Evolutionary conservation across 2,329 filamentous ascomycete species (phyloP).

Genomic region (Leptodontidium sp.): DNA sequence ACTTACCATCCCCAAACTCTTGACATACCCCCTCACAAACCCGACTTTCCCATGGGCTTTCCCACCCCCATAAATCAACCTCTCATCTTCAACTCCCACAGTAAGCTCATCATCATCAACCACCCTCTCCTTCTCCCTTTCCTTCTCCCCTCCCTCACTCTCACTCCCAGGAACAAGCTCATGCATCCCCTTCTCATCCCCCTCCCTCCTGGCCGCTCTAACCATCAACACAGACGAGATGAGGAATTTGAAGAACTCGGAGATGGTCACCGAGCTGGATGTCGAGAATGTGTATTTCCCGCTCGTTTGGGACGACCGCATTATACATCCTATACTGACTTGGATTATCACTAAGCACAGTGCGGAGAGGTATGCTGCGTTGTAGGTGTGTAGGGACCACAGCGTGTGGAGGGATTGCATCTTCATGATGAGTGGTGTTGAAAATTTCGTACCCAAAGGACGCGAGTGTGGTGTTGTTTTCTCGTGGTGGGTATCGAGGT

Average conservation of each 20-base stretch:
- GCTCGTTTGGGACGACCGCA: slow-evolving; percentile 45
- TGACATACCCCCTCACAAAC: slow-evolving; percentile 1
- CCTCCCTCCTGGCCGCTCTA: slow-evolving; percentile 39
- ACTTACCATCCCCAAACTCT: slow-evolving; percentile 40
- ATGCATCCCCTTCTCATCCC: background rate
- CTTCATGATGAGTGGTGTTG: background rate
- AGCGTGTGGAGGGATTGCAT: background rate
- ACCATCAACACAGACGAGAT: slow-evolving; percentile 46
- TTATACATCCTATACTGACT: slow-evolving; percentile 49
- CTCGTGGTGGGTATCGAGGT: background rate
- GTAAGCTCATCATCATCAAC: slow-evolving; percentile 1
- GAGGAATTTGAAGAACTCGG: slow-evolving; percentile 47
- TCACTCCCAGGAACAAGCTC: slow-evolving; percentile 23
- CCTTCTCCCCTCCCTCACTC: background rate
- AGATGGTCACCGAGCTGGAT: slow-evolving; percentile 47
- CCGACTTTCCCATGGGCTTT: background rate
- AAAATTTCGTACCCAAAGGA: no score
- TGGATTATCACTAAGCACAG: slow-evolving; percentile 48
- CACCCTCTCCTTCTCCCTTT: background rate
- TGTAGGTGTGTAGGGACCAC: background rate
- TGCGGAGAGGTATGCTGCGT: slow-evolving; percentile 41
- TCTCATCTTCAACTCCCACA: background rate
- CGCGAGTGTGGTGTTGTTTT: background rate
- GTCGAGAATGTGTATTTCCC: slow-evolving; percentile 41
- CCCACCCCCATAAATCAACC: slow-evolving; percentile 15